Evolutionary conservation across 2,329 filamentous ascomycete genomes (phyloP), one percentile per base, ranked within the genome.

Genomic region (Cryphonectria parasitica): DNA sequence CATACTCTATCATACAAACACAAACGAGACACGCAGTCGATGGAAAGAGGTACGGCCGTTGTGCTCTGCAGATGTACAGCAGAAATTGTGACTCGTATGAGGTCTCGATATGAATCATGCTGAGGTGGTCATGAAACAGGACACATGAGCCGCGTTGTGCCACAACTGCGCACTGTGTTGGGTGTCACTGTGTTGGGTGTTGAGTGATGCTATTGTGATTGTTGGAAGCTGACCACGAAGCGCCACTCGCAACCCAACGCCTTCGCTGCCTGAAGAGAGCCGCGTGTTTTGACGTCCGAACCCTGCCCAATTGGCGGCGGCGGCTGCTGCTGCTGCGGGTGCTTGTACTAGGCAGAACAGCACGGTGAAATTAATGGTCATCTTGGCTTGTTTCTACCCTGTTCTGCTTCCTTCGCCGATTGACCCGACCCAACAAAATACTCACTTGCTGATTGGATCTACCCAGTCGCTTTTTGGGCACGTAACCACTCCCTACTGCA

Each of bases 351-450:
- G 3, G 64, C 36, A 58, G 61, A 56, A 39, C 45, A 39, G 70
- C 49, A 64, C 54, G 64, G 39, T 56, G 43, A 54, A 62, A 54
- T 63, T 60, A 62, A 45, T 49, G 45, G 43, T 56, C 67, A 64
- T 54, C 66, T 22, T 49, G 45, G 45, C 45, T 49, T 49, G 45
- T 56, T 62, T 63, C 25, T 22, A 65, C 43, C 49, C 54, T 56
- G 36, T 54, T 58, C 54, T 68, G 52, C 60, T 64, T 64, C 70
- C 52, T 39, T 64, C 62, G 58, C 64, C 65, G 64, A 62, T 28
- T 25, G 34, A 62, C 49, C 67, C 70, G 56, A 43, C 45, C 31
- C 34, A 41, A 43, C 8, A 39, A 61, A 61, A 58, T 2, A 45
- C 36, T 39, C 36, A 39, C 25, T 45, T 39, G n/a, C 60, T 49